Percentiles rank a stretch among this genome's conserved stretches.
These are phyloP conservation scores for Exophiala sideris DNA, from an alignment of 2,329 filamentous ascomycete genomes.

Conservation along the genomic window DNA sequence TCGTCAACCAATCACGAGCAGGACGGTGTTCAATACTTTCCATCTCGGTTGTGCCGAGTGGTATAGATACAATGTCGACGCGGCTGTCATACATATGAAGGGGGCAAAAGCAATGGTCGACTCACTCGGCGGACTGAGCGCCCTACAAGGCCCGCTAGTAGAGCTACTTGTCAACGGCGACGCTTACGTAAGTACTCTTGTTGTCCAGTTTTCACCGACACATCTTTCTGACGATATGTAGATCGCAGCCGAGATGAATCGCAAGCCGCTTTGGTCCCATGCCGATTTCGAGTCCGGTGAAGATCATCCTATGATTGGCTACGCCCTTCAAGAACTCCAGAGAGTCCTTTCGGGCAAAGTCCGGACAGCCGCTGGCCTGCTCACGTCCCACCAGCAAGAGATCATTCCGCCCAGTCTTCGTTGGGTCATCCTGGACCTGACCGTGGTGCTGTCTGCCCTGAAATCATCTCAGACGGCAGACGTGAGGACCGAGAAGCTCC, in stretches of 20 bases:
- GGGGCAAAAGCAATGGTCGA: conserved; percentile 17
- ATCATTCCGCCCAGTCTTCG: conserved; percentile 12
- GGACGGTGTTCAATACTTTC: conserved; percentile 20
- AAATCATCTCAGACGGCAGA: conserved; percentile 1
- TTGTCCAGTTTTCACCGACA: no score
- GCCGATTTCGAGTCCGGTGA: conserved; percentile 17
- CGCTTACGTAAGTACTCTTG: no score
- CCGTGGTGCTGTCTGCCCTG: conserved; percentile 8
- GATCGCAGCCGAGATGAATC: conserved; percentile 14
- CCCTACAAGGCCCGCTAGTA: conserved; percentile 13
- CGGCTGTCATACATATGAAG: conserved; percentile 17
- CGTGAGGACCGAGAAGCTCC: background rate
- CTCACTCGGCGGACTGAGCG: conserved; percentile 14
- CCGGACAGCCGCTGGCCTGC: conserved; percentile 5
- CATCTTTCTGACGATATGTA: no score
- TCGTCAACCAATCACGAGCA: conserved; percentile 7
- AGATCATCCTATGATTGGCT: conserved; percentile 15
- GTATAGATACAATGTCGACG: conserved; percentile 17
- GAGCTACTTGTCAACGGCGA: conserved; percentile 22
- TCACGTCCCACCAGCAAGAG: conserved; percentile 8
- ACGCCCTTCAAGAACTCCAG: conserved; percentile 12
- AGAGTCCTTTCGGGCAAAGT: conserved; percentile 10
- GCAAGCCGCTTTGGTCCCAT: conserved; percentile 10
- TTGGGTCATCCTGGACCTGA: conserved; percentile 15
- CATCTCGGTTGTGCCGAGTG: conserved; percentile 19